Evolutionary conservation across 2,329 filamentous ascomycete species (phyloP).

Genomic region (Hymenoscyphus linearis): DNA sequence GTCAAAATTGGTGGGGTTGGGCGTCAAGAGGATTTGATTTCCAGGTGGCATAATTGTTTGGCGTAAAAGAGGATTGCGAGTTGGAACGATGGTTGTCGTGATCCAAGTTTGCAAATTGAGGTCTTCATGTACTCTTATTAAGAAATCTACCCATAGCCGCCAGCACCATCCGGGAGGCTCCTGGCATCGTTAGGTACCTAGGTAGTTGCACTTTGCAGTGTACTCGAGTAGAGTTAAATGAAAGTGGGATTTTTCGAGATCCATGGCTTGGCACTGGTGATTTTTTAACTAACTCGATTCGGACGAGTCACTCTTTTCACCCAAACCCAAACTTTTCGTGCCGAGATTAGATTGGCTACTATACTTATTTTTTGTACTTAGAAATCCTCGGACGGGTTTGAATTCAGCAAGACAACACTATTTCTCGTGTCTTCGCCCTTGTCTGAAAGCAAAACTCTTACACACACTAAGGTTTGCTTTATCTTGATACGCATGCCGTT

Average conservation of each 20-base stretch:
- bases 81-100: background rate
- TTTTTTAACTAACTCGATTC: background rate
- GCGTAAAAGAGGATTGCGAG: background rate
- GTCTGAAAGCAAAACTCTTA: background rate
- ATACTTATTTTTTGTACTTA: background rate
- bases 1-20: slow-evolving; percentile 16
- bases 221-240: background rate
- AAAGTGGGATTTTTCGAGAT: background rate
- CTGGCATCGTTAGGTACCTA: background rate
- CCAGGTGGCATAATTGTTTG: slow-evolving; percentile 2
- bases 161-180: background rate
- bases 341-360: background rate
- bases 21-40: slow-evolving; percentile 14
- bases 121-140: background rate
- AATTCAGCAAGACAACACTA: background rate
- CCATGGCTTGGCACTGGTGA: background rate
- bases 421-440: background rate
- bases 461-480: background rate
- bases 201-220: background rate
- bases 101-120: background rate
- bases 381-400: background rate
- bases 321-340: background rate
- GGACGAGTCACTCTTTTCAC: background rate
- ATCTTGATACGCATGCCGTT: background rate
- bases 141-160: background rate